Conservation (phyloP, 768 basidiomycete species). For the Boletus patriciae region DNA sequence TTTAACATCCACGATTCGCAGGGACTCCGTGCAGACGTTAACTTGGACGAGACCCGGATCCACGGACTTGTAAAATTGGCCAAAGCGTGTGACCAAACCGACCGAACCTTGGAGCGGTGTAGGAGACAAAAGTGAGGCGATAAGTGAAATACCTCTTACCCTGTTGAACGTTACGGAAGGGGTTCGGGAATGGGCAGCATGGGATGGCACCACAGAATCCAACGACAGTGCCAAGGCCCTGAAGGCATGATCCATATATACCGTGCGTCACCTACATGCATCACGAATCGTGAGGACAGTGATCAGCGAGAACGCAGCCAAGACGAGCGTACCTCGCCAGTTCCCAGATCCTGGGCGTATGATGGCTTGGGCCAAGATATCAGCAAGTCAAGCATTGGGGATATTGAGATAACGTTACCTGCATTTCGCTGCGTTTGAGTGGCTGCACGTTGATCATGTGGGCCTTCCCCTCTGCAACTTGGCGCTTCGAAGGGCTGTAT, state of each 20-base stretch:
- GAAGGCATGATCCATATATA: slow-evolving; percentile 78
- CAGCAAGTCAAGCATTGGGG: not conserved
- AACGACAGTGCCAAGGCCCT: slow-evolving; percentile 62
- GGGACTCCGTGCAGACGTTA: slow-evolving; percentile 90
- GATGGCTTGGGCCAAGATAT: slow-evolving; percentile 58
- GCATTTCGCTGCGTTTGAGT: slow-evolving; percentile 82
- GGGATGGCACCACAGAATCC: slow-evolving; percentile 77
- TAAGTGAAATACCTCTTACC: slow-evolving; percentile 41
- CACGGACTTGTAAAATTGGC: slow-evolving; percentile 94
- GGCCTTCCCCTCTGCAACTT: slow-evolving; percentile 24
- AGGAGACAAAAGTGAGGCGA: slow-evolving; percentile 17
- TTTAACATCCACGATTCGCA: slow-evolving; percentile 90
- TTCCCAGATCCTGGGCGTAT: slow-evolving; percentile 88
- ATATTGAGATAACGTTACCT: slow-evolving; percentile 46
- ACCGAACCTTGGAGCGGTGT: slow-evolving; percentile 60
- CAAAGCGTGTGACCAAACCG: slow-evolving; percentile 90
- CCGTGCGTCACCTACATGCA: slow-evolving; percentile 68
- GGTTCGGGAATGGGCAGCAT: slow-evolving; percentile 83
- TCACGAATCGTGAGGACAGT: not conserved
- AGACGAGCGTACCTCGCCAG: slow-evolving; percentile 44
- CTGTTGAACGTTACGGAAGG: slow-evolving; percentile 83
- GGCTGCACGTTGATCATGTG: slow-evolving; percentile 81
- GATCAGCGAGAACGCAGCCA: not conserved
- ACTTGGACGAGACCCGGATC: slow-evolving; percentile 90
- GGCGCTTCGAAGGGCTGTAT: slow-evolving; percentile 35